Conservation (phyloP, 371 early-diverging fungal genomes). For the Zopfochytrium polystomum region DNA sequence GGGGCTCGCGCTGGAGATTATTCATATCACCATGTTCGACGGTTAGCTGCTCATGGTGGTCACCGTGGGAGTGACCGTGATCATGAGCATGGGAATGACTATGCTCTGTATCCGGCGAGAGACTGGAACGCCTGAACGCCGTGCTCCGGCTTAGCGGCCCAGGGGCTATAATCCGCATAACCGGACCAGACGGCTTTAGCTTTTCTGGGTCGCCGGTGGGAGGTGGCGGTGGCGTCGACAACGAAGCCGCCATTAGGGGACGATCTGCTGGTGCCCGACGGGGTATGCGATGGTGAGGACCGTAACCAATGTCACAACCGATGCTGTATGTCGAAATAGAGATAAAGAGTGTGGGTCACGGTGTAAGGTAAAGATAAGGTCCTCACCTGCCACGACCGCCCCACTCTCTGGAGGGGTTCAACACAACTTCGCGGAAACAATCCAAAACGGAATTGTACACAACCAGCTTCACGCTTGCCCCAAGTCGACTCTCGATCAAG, state of each 20-base stretch:
- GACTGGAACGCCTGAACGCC: no score
- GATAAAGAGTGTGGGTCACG: not conserved
- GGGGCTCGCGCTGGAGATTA: no score
- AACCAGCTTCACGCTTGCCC: conserved; percentile 2
- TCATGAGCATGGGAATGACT: no score
- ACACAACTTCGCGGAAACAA: conserved; percentile 11
- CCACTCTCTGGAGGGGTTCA: conserved; percentile 19
- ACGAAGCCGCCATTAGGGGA: no score
- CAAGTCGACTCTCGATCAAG: conserved; percentile 16
- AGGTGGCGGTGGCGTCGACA: not conserved
- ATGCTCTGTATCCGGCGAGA: no score
- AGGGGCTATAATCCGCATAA: no score
- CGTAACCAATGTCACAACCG: conserved; percentile 24
- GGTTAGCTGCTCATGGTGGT: no score
- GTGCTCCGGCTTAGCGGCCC: no score
- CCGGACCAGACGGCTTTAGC: no score
- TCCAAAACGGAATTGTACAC: conserved; percentile 21
- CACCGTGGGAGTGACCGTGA: no score
- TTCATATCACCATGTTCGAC: no score
- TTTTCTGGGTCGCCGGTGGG: not conserved
- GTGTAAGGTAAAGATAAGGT: not conserved
- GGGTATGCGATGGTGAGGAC: conserved; percentile 18
- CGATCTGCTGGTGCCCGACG: no score
- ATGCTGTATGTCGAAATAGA: conserved; percentile 26
- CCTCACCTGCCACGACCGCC: conserved; percentile 26